Evolutionary conservation across 192 early-diverging fungal species (phyloP).

Genomic region (Entrophospora sp.): DNA sequence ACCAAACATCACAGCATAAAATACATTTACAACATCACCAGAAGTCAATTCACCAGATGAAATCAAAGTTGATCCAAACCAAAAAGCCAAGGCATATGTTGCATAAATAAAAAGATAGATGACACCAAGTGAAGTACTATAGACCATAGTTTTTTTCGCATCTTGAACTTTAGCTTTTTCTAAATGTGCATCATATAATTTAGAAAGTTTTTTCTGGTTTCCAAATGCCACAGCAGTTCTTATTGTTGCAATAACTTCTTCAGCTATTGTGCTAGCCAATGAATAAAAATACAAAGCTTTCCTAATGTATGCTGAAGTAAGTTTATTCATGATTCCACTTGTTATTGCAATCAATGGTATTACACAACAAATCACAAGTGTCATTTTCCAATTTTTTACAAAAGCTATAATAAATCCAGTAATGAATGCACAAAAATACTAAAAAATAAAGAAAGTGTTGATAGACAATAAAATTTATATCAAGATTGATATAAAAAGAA

Average conservation of each 20-base stretch:
- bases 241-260: slow-evolving; percentile 77
- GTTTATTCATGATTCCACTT: slow-evolving; percentile 53
- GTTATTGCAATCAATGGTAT: slow-evolving; percentile 61
- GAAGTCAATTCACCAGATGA: slow-evolving; percentile 57
- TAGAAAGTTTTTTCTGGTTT: slow-evolving; percentile 41
- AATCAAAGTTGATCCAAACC: slow-evolving; percentile 48
- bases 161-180: slow-evolving; percentile 31
- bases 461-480: background rate
- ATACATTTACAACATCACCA: slow-evolving; percentile 54
- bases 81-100: slow-evolving; percentile 49
- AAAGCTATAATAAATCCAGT: slow-evolving; percentile 57
- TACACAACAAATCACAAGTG: slow-evolving; percentile 53
- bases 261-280: slow-evolving; percentile 57
- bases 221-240: slow-evolving; percentile 75
- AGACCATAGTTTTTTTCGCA: slow-evolving; percentile 36
- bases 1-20: slow-evolving; percentile 63
- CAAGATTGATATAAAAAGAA: background rate
- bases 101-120: slow-evolving; percentile 47
- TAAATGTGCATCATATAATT: slow-evolving; percentile 33
- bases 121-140: slow-evolving; percentile 32
- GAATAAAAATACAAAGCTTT: slow-evolving; percentile 59
- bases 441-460: background rate
- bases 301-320: slow-evolving; percentile 35
- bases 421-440: slow-evolving; percentile 52
- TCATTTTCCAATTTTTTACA: slow-evolving; percentile 44